These are phyloP conservation scores for Metrosideros polymorpha DNA, from an alignment of 441 rosid species.

Conservation along the genomic window DNA sequence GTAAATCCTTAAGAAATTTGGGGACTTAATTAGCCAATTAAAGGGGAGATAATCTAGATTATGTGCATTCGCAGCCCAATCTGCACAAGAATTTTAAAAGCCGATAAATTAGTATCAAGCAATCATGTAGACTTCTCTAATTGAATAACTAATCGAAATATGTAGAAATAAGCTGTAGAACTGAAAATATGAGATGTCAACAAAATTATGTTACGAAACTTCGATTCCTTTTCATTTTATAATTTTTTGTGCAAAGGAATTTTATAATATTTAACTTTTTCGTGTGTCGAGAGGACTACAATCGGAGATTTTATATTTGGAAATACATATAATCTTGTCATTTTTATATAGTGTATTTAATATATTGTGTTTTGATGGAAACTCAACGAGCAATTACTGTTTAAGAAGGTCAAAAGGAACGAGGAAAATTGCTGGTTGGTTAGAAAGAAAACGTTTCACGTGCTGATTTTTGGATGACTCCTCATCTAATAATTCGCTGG, in stretches of 20 bases:
- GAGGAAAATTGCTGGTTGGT: not conserved
- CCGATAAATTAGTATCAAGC: not conserved
- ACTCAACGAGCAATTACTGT: not conserved
- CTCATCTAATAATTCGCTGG: not conserved
- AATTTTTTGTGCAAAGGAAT: not conserved
- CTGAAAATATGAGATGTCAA: not conserved
- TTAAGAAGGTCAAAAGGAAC: not conserved
- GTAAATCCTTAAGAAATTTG: no score
- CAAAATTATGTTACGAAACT: not conserved
- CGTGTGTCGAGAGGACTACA: accelerated
- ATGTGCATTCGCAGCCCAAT: no score
- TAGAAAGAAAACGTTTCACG: not conserved
- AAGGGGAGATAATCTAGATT: no score
- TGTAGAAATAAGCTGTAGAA: not conserved
- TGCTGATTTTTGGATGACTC: not conserved
- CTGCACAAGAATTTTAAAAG: no score
- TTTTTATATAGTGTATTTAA: no score
- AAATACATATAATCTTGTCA: not conserved
- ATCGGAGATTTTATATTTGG: not conserved
- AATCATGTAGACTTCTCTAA: no score
- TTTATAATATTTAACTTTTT: not conserved
- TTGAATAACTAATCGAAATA: not conserved
- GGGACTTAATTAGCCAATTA: no score
- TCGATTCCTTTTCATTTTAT: not conserved
- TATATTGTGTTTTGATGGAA: not conserved